phyloP scores from a whole-genome alignment of 208 protist genomes.

The Trypanosoma mega region DNA sequence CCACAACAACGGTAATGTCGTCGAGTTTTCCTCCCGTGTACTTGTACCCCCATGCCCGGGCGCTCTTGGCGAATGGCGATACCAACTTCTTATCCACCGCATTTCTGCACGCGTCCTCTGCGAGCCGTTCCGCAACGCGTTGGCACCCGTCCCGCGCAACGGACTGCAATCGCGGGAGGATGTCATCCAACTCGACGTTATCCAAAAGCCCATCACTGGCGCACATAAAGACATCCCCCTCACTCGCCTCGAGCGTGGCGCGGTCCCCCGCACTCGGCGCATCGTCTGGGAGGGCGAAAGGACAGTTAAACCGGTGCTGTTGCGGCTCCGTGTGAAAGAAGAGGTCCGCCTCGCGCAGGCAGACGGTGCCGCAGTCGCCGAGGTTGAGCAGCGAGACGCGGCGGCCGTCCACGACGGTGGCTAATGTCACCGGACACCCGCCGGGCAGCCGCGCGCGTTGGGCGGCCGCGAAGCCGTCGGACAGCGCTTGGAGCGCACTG shows the following conservation, averaged over 20 bases:
- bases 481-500: slow-evolving; percentile 63
- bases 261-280: slow-evolving; percentile 63
- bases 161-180: slow-evolving; percentile 48
- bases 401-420: slow-evolving; percentile 54
- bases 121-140: slow-evolving; percentile 61
- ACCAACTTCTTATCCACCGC: slow-evolving; percentile 46
- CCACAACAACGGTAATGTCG: slow-evolving; percentile 81
- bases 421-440: slow-evolving; percentile 68
- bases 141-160: slow-evolving; percentile 48
- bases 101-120: slow-evolving; percentile 51
- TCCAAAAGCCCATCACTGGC: slow-evolving; percentile 84
- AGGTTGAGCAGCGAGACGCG: slow-evolving; percentile 82
- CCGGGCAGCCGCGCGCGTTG: slow-evolving; percentile 46
- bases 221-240: slow-evolving; percentile 74
- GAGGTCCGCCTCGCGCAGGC: slow-evolving; percentile 58
- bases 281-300: slow-evolving; percentile 79
- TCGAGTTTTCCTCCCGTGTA: slow-evolving; percentile 84
- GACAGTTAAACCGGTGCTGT: slow-evolving; percentile 89
- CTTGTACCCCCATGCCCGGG: slow-evolving; percentile 47
- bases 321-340: slow-evolving; percentile 66
- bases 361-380: slow-evolving; percentile 79
- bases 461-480: slow-evolving; percentile 45
- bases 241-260: slow-evolving; percentile 51
- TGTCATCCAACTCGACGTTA: slow-evolving; percentile 69
- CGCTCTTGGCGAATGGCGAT: slow-evolving; percentile 82